Evolutionary conservation across 345 rosid species (phyloP).

Genomic region (Laguncularia racemosa): DNA sequence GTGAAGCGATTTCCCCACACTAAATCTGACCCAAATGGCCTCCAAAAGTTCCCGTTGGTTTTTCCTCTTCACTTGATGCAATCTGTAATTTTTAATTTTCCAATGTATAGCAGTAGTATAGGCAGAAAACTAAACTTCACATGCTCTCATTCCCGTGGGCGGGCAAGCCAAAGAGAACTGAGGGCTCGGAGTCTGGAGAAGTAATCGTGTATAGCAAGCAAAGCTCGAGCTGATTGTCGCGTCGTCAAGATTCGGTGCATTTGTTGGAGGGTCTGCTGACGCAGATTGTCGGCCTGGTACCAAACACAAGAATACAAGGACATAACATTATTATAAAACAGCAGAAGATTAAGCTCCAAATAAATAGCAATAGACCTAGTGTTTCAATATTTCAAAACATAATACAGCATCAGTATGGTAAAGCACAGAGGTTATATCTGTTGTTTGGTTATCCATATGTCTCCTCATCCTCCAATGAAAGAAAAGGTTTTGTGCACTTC

Average conservation of each 20-base stretch:
- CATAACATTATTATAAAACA: no score
- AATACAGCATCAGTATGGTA: no score
- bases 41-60: neutral
- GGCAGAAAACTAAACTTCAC: neutral
- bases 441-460: no score
- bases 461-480: no score
- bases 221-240: conserved; percentile 70
- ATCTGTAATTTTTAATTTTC: no score
- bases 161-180: conserved; percentile 72
- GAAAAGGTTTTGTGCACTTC: no score
- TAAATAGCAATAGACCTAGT: no score
- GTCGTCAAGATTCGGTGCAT: conserved; percentile 68
- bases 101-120: neutral
- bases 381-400: no score
- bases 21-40: neutral
- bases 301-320: conserved; percentile 2
- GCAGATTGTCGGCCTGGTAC: conserved; percentile 60
- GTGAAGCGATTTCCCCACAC: neutral
- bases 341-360: no score
- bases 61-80: no score
- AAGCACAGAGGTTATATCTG: no score
- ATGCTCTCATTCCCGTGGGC: conserved; percentile 46
- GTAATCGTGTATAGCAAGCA: conserved; percentile 63
- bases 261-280: conserved; percentile 67
- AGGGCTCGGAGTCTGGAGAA: conserved; percentile 70